A percentile compares a stretch with the other conserved stretches of the same genome.
Conservation (phyloP, 768 basidiomycete genomes). For the Phylloporus sp. region DNA sequence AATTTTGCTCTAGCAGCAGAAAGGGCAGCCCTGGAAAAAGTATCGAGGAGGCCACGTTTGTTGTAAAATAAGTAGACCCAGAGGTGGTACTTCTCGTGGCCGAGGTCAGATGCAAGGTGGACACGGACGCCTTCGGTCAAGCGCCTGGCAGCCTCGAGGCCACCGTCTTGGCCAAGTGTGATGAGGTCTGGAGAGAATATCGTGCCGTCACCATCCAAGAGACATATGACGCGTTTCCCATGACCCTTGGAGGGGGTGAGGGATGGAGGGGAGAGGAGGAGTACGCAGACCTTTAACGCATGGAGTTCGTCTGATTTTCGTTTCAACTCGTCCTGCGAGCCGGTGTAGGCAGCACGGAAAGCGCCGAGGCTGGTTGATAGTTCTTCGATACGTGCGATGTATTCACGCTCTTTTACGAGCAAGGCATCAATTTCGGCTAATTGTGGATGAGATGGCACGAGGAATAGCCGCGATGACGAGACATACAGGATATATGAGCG, state of each 20-base stretch:
- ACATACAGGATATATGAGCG: constrained; percentile 7
- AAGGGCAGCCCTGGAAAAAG: constrained; percentile 36
- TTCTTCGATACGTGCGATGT: constrained; percentile 17
- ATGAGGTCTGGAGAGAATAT: constrained; percentile 56
- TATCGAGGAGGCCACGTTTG: constrained; percentile 53
- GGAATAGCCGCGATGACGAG: not conserved
- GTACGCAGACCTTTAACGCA: constrained; percentile 24
- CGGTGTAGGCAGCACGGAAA: constrained; percentile 26
- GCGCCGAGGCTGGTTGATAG: constrained; percentile 23
- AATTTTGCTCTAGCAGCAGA: constrained; percentile 39
- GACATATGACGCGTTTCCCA: constrained; percentile 37
- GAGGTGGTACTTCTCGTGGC: constrained; percentile 39
- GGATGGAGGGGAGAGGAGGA: not conserved
- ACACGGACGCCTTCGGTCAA: constrained; percentile 34
- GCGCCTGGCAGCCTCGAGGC: constrained; percentile 48
- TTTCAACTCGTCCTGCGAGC: constrained; percentile 18
- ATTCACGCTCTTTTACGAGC: constrained; percentile 21
- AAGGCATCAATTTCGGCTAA: constrained; percentile 29
- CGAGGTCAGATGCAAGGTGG: constrained; percentile 18
- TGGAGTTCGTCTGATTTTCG: constrained; percentile 19
- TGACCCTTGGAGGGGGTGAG: constrained; percentile 13
- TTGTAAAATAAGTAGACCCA: constrained; percentile 63
- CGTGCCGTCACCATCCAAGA: constrained; percentile 61
- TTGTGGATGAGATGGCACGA: not conserved
- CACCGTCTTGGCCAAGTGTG: constrained; percentile 51